phyloP scores from a whole-genome alignment of 108 stramenopile species.

The Aurantiochytrium sp. region DNA sequence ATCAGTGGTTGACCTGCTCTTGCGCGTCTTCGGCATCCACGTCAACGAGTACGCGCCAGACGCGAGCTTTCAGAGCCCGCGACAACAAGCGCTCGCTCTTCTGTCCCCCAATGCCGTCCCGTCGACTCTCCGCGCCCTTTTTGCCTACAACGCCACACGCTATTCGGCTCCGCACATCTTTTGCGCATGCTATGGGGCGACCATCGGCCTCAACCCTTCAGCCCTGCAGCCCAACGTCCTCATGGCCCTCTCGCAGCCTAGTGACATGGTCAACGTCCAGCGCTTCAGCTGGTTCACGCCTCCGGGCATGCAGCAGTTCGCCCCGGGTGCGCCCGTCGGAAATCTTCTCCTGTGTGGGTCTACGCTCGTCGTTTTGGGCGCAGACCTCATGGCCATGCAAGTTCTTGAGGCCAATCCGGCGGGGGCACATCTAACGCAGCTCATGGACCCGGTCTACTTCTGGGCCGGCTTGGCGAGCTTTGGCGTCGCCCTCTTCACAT shows the following conservation, averaged over 20 bases:
- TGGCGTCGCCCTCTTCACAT: neutral
- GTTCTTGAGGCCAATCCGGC: neutral
- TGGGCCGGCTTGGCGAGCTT: neutral
- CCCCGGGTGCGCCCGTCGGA: neutral
- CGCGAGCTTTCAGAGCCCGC: neutral
- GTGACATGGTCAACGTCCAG: neutral
- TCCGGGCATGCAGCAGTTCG: neutral
- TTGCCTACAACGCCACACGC: neutral
- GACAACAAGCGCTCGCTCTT: neutral
- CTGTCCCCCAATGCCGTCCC: neutral
- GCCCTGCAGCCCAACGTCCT: neutral
- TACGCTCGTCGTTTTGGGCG: neutral
- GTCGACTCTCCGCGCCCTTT: neutral
- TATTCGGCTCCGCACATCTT: neutral
- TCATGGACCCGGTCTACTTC: neutral
- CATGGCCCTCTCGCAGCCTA: neutral
- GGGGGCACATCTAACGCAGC: neutral
- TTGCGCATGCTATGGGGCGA: neutral
- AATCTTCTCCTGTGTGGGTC: neutral
- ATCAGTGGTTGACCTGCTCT: neutral
- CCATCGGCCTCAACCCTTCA: neutral
- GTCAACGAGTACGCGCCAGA: neutral
- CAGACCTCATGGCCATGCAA: neutral
- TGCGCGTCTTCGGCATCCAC: neutral
- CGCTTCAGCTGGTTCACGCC: neutral